Evolutionary conservation across 192 early-diverging fungal genomes (phyloP).

Genomic region (Backusella parvicylindrica): DNA sequence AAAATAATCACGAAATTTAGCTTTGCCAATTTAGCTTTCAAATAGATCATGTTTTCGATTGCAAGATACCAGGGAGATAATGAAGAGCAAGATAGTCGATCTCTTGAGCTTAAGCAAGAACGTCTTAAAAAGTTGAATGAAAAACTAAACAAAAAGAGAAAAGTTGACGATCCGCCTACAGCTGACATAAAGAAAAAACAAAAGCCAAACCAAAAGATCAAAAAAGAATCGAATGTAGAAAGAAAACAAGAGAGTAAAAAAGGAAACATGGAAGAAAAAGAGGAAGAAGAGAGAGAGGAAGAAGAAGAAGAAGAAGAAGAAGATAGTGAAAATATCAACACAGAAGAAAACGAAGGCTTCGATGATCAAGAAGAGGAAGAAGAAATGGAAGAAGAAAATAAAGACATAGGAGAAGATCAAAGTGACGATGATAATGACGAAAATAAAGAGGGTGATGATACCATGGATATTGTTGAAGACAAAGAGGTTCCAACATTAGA

Average conservation of each 20-base stretch:
- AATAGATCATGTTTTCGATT: constrained; percentile 30
- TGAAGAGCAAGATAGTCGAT: constrained; percentile 21
- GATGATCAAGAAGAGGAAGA: constrained; percentile 8
- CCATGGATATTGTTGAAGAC: neutral
- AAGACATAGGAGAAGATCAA: constrained; percentile 29
- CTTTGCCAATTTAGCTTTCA: neutral
- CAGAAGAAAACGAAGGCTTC: constrained; percentile 4
- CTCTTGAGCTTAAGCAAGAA: constrained; percentile 27
- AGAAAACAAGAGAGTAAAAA: constrained; percentile 24
- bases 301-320: constrained; percentile 12
- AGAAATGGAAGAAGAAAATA: constrained; percentile 1
- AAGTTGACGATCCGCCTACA: constrained; percentile 10
- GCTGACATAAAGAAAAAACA: neutral
- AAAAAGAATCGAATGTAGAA: constrained; percentile 32
- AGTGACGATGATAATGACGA: constrained; percentile 22
- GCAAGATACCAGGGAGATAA: constrained; percentile 27
- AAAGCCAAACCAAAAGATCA: constrained; percentile 14
- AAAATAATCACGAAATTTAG: no score
- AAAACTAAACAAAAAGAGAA: constrained; percentile 37
- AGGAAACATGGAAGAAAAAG: neutral
- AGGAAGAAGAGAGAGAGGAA: neutral
- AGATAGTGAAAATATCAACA: constrained; percentile 1
- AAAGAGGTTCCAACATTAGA: constrained; percentile 19
- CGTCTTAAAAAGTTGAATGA: constrained; percentile 40
- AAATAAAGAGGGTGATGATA: constrained; percentile 5